Percentiles rank a stretch among this genome's conserved stretches.
Conservation (phyloP, 768 basidiomycete genomes). For the Baorangia bicolor region DNA sequence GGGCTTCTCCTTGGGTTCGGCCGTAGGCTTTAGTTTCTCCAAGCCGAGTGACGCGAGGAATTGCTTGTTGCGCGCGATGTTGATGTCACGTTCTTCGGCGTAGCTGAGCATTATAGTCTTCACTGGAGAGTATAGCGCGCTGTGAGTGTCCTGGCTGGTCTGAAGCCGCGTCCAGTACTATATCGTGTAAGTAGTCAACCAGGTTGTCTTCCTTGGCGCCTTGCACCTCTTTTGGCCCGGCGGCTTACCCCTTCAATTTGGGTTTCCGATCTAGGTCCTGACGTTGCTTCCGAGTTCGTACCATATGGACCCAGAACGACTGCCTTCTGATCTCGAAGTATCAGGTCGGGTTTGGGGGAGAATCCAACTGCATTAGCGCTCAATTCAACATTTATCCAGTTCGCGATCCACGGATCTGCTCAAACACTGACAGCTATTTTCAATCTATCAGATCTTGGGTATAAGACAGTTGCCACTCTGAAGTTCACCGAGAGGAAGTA, state of each 20-base stretch:
- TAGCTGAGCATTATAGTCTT: slow-evolving; percentile 23
- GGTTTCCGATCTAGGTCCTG: too few relatives aligned
- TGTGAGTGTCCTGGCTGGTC: background rate
- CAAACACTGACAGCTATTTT: background rate
- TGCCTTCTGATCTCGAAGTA: background rate
- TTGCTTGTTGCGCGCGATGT: slow-evolving; percentile 43
- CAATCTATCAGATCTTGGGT: slow-evolving; percentile 12
- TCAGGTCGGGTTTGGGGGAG: too few relatives aligned
- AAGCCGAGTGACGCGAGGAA: slow-evolving; percentile 46
- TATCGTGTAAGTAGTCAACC: too few relatives aligned
- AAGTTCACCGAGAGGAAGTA: slow-evolving; percentile 1
- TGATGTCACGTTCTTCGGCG: slow-evolving; percentile 33
- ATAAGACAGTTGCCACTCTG: slow-evolving; percentile 12
- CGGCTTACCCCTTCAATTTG: too few relatives aligned
- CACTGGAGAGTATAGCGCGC: background rate
- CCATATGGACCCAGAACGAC: too few relatives aligned
- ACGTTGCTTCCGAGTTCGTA: too few relatives aligned
- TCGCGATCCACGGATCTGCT: background rate
- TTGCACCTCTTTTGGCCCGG: background rate
- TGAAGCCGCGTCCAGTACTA: too few relatives aligned
- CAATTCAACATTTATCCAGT: background rate
- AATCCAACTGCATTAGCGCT: background rate
- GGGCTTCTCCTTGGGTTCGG: slow-evolving; percentile 45
- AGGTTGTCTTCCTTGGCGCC: background rate
- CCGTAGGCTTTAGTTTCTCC: slow-evolving; percentile 36